Evolutionary conservation across 2,329 filamentous ascomycete genomes (phyloP).

Genomic region (Fusarium irregulare): DNA sequence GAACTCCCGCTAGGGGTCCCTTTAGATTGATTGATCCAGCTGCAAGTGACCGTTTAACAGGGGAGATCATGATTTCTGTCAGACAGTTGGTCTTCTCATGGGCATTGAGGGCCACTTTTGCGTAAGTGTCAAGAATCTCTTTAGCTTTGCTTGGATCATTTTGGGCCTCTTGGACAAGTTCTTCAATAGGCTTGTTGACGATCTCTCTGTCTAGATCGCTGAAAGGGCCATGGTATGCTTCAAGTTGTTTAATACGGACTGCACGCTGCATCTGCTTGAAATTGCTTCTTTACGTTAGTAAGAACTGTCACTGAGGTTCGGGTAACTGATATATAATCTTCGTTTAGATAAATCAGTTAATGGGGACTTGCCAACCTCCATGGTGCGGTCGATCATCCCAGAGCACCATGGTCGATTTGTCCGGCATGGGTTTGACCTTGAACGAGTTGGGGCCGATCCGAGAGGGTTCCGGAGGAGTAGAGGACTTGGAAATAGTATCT

Average conservation of each 20-base stretch:
- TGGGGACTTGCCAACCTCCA: slow-evolving; percentile 69
- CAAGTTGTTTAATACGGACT: slow-evolving; percentile 74
- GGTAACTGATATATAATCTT: background rate
- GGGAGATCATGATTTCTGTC: slow-evolving; percentile 85
- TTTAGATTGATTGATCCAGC: slow-evolving; percentile 74
- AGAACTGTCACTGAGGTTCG: background rate
- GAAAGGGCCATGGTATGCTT: slow-evolving; percentile 73
- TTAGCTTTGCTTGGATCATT: slow-evolving; percentile 72
- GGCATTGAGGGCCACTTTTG: slow-evolving; percentile 84
- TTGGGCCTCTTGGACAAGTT: slow-evolving; percentile 83
- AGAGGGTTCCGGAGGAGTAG: background rate
- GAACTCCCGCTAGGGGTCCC: slow-evolving; percentile 87
- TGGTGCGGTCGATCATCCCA: slow-evolving; percentile 75
- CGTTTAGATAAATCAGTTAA: background rate
- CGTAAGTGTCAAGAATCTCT: slow-evolving; percentile 85
- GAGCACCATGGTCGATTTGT: slow-evolving; percentile 52
- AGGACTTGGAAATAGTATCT: background rate
- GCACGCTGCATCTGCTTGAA: slow-evolving; percentile 83
- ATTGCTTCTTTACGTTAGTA: slow-evolving; percentile 62
- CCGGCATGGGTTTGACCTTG: background rate
- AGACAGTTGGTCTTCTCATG: slow-evolving; percentile 90
- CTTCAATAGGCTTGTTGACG: slow-evolving; percentile 78
- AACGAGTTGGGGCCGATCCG: background rate
- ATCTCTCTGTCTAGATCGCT: slow-evolving; percentile 73
- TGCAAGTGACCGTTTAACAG: slow-evolving; percentile 78